Percentiles rank a stretch among this genome's conserved stretches.
Evolutionary conservation across 495 filamentous ascomycete genomes (phyloP).

Genomic region (Neurospora hispaniola): DNA sequence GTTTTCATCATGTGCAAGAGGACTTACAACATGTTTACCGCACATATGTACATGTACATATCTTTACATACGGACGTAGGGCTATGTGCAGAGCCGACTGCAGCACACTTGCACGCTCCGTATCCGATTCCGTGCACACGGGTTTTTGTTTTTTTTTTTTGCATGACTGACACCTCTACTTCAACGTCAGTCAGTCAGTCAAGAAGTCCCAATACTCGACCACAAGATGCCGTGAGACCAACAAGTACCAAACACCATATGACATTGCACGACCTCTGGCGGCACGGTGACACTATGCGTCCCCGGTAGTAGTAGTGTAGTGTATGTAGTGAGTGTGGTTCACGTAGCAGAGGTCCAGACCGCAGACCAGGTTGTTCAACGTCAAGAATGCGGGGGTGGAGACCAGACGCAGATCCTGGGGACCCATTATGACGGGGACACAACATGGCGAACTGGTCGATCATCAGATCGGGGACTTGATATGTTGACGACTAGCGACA

Average conservation of each 20-base stretch:
- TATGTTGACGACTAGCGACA: background rate
- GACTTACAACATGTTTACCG: background rate
- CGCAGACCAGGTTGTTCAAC: background rate
- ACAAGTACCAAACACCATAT: background rate
- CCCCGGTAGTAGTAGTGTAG: background rate
- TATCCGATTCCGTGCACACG: background rate
- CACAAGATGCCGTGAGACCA: background rate
- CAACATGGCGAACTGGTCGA: background rate
- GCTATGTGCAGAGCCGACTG: background rate
- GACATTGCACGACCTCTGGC: background rate
- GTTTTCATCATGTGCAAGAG: background rate
- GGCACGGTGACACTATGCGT: background rate
- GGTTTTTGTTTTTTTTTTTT: background rate
- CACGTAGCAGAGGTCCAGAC: background rate
- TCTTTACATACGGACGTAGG: background rate
- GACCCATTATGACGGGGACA: background rate
- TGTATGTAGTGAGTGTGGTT: background rate
- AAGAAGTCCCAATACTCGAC: background rate
- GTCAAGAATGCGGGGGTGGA: background rate
- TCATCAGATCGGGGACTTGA: background rate
- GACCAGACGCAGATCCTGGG: background rate
- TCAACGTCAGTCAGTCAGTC: background rate
- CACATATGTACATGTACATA: background rate
- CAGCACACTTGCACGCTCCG: background rate
- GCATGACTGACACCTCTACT: background rate